These are phyloP conservation scores for Sphenostylis stenocarpa DNA, from an alignment of 306 rosid species.

Conservation along the genomic window DNA sequence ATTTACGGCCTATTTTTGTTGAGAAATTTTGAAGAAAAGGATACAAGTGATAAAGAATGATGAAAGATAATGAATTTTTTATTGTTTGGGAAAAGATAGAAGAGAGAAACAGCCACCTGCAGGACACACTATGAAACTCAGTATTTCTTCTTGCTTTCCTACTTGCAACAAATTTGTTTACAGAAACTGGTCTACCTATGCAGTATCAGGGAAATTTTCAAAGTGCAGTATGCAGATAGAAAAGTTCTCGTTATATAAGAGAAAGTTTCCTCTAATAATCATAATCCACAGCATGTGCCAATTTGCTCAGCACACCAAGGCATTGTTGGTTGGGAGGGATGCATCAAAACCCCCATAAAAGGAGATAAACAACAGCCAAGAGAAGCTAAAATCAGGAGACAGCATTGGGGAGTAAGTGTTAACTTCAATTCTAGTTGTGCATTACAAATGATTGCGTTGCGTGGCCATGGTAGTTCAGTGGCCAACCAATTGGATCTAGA, in stretches of 20 bases:
- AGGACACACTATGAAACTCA: too few relatives aligned
- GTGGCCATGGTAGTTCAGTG: slow-evolving; percentile 5
- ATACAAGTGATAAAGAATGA: too few relatives aligned
- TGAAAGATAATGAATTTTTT: too few relatives aligned
- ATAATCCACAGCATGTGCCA: background rate
- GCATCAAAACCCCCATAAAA: background rate
- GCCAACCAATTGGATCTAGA: slow-evolving; percentile 1
- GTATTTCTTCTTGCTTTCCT: too few relatives aligned
- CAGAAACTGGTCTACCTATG: too few relatives aligned
- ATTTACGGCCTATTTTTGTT: too few relatives aligned
- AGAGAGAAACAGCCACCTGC: too few relatives aligned
- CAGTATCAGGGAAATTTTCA: too few relatives aligned
- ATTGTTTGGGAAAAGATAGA: too few relatives aligned
- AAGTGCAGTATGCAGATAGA: too few relatives aligned
- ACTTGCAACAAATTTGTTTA: too few relatives aligned
- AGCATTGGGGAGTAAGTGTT: background rate
- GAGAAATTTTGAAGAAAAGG: too few relatives aligned
- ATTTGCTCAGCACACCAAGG: background rate
- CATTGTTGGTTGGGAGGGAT: background rate
- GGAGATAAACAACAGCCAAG: background rate
- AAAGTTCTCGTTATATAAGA: background rate
- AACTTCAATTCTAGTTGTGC: slow-evolving; percentile 20
- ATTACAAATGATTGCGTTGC: slow-evolving; percentile 5
- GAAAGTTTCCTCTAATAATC: background rate
- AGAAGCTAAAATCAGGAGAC: background rate